phyloP scores from a whole-genome alignment of 1,284 basidiomycete species.

The Erythrobasidium hasegawianum region DNA sequence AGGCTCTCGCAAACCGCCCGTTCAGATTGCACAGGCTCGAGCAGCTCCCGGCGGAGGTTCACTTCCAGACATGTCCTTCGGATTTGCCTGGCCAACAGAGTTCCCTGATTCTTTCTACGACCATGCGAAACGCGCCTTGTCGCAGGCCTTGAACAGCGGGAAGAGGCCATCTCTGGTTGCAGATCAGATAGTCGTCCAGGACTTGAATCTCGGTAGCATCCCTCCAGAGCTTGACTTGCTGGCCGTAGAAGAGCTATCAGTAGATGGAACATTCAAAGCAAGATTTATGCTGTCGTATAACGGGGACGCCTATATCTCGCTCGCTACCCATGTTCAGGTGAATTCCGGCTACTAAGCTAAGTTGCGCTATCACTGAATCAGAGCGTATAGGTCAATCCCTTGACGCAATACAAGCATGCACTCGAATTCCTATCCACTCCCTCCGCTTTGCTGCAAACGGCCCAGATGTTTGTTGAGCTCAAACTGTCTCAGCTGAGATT shows the following conservation, averaged over 20 bases:
- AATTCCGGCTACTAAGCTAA: conserved; percentile 38
- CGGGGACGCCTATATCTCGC: conserved; percentile 91
- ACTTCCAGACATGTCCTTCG: conserved; percentile 99
- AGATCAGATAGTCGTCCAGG: conserved; percentile 93
- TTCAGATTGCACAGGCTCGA: no score
- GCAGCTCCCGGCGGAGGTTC: no score
- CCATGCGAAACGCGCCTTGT: conserved; percentile 89
- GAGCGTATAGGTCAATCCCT: conserved; percentile 73
- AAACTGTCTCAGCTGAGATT: conserved; percentile 92
- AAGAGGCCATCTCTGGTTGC: conserved; percentile 97
- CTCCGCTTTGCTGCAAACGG: conserved; percentile 84
- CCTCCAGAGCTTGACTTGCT: conserved; percentile 96
- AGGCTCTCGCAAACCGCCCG: no score
- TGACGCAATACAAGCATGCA: conserved; percentile 72
- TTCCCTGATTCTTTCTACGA: conserved; percentile 94
- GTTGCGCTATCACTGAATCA: conserved; percentile 36
- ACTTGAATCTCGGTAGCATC: conserved; percentile 96
- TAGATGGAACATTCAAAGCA: conserved; percentile 74
- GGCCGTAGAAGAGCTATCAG: conserved; percentile 93
- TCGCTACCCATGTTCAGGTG: conserved; percentile 94
- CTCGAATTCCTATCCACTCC: conserved; percentile 66
- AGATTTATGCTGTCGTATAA: conserved; percentile 94
- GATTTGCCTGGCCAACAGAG: conserved; percentile 81
- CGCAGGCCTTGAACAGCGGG: conserved; percentile 89
- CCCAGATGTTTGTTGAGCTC: conserved; percentile 90